Evolutionary conservation across 2,329 filamentous ascomycete genomes (phyloP).

Genomic region (Penicillium brasilianum): DNA sequence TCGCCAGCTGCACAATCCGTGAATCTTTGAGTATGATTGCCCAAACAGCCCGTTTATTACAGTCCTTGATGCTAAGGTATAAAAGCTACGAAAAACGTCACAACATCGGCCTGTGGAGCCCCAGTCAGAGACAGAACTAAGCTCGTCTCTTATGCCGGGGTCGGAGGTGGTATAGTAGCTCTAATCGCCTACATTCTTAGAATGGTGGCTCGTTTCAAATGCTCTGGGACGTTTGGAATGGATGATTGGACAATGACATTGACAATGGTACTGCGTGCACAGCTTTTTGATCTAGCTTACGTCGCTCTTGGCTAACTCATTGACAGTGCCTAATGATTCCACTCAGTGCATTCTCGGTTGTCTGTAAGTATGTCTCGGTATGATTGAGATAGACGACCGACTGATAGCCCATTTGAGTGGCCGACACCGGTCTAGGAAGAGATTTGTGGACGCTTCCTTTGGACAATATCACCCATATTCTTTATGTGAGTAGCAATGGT

Average conservation of each 20-base stretch:
- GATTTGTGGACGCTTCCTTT: conserved; percentile 54
- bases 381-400: conserved; percentile 1
- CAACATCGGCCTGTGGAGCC: conserved; percentile 44
- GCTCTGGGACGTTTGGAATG: conserved; percentile 43
- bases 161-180: conserved; percentile 43
- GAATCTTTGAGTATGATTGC: conserved; percentile 42
- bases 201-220: conserved; percentile 44
- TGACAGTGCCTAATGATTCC: conserved; percentile 28
- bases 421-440: conserved; percentile 47
- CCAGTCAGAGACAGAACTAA: conserved; percentile 44
- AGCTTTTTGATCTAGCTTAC: neutral
- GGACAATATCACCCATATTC: conserved; percentile 50
- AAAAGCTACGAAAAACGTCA: conserved; percentile 50
- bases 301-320: neutral
- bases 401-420: conserved; percentile 37
- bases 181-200: conserved; percentile 42
- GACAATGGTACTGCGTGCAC: conserved; percentile 31
- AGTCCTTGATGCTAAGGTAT: conserved; percentile 15
- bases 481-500: conserved; percentile 38
- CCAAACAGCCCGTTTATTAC: neutral
- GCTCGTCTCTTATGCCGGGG: conserved; percentile 39
- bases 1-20: conserved; percentile 42
- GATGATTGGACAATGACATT: conserved; percentile 49
- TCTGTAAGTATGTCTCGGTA: conserved; percentile 27
- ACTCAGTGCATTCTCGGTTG: conserved; percentile 32